Conservation (phyloP, 257 asterid species). For the Solanum piurae region DNA sequence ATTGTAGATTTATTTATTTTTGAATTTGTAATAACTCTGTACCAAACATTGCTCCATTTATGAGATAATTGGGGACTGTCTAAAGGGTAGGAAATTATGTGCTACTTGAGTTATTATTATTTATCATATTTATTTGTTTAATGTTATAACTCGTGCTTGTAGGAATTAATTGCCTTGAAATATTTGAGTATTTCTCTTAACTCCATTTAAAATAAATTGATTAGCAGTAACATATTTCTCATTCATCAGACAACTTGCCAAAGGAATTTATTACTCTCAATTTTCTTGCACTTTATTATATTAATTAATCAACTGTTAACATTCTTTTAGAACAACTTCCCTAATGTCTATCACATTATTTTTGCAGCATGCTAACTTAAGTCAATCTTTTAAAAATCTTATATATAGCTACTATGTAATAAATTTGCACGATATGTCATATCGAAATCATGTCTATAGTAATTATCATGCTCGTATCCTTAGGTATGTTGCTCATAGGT, state of each 20-base stretch:
- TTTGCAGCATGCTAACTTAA: background rate
- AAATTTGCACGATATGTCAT: background rate
- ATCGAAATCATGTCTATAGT: background rate
- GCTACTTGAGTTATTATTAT: background rate
- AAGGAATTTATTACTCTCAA: background rate
- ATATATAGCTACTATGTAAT: background rate
- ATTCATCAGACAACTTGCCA: background rate
- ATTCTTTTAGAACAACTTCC: background rate
- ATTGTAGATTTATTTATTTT: too few relatives aligned
- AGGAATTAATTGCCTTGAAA: background rate
- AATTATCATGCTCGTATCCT: background rate
- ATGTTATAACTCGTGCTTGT: background rate
- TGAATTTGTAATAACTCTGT: background rate
- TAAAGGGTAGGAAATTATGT: background rate
- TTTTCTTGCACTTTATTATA: background rate
- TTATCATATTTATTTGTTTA: background rate
- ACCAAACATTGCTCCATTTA: background rate
- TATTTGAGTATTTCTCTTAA: background rate
- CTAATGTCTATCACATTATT: background rate
- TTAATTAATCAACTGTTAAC: too few relatives aligned
- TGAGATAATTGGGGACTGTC: background rate
- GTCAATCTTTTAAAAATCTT: background rate
- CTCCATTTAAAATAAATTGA: background rate
- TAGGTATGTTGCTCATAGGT: background rate
- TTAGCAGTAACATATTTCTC: background rate